Conservation (phyloP, 768 basidiomycete species). For the Rhodotorula diobovata region DNA sequence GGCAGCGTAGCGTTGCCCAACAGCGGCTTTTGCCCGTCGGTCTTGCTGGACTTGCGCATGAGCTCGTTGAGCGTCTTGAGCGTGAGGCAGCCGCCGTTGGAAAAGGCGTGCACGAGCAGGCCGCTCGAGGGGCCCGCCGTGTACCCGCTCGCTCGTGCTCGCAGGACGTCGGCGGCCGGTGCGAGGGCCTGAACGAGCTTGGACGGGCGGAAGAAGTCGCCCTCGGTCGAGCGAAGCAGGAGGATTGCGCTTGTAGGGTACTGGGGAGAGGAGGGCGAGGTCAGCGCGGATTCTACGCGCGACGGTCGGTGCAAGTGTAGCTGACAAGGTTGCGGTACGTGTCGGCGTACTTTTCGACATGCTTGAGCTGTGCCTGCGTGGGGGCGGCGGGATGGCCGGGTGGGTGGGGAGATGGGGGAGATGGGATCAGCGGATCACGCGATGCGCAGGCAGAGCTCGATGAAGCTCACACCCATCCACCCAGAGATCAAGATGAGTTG, state of each 20-base stretch:
- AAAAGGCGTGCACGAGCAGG: slow-evolving; percentile 35
- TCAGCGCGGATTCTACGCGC: no score
- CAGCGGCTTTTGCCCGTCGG: not conserved
- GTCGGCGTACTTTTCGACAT: slow-evolving; percentile 22
- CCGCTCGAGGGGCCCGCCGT: not conserved
- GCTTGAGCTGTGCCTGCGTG: slow-evolving; percentile 24
- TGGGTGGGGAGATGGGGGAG: no score
- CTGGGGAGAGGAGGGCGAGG: not conserved
- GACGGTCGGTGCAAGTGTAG: not conserved
- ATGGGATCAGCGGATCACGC: not conserved
- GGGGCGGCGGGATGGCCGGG: no score
- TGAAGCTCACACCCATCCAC: slow-evolving; percentile 13
- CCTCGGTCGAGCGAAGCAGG: slow-evolving; percentile 22
- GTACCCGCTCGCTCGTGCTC: not conserved
- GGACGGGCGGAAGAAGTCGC: slow-evolving; percentile 9
- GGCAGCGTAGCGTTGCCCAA: not conserved
- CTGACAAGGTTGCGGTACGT: slow-evolving; percentile 9
- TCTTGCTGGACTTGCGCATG: not conserved
- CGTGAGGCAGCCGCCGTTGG: slow-evolving; percentile 33
- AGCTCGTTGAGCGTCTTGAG: slow-evolving; percentile 26
- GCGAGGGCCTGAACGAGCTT: not conserved
- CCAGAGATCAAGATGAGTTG: not conserved
- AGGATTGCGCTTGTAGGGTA: slow-evolving; percentile 23
- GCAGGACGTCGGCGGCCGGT: slow-evolving; percentile 14
- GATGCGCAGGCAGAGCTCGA: not conserved